Evolutionary conservation across 2,329 filamentous ascomycete genomes (phyloP).

Genomic region (Claviceps africana): DNA sequence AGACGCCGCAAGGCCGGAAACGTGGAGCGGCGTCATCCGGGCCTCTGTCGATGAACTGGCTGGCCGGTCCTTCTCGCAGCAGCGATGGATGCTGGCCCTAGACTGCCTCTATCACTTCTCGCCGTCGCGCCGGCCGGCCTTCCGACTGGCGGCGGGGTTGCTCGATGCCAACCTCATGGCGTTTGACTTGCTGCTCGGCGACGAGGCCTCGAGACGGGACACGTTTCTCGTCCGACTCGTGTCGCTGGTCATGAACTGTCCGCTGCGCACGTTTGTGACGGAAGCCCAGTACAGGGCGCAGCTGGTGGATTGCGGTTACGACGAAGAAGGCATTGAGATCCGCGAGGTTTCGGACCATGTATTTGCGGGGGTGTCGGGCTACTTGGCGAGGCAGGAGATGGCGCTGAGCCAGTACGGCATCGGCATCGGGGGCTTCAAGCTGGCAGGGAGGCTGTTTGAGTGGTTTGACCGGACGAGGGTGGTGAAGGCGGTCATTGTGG

Average conservation of each 20-base stretch:
- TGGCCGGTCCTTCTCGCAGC: conserved; percentile 15
- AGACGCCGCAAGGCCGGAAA: conserved; percentile 32
- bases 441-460: conserved; percentile 23
- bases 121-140: conserved; percentile 33
- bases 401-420: conserved; percentile 22
- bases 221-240: conserved; percentile 25
- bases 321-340: conserved; percentile 24
- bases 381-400: conserved; percentile 23
- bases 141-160: conserved; percentile 24
- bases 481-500: conserved; percentile 22
- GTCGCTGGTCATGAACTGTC: conserved; percentile 33
- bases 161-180: conserved; percentile 38
- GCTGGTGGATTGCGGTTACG: conserved; percentile 34
- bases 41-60: conserved; percentile 15
- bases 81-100: conserved; percentile 39
- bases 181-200: conserved; percentile 36
- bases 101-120: conserved; percentile 45
- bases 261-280: conserved; percentile 34
- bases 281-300: conserved; percentile 28
- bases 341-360: conserved; percentile 38
- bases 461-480: conserved; percentile 23
- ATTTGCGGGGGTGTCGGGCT: conserved; percentile 33
- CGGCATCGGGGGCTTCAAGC: conserved; percentile 19
- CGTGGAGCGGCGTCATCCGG: conserved; percentile 21
- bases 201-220: conserved; percentile 15